Evolutionary conservation across 2,329 filamentous ascomycete species (phyloP).

Genomic region (Aspergillus fischeri): DNA sequence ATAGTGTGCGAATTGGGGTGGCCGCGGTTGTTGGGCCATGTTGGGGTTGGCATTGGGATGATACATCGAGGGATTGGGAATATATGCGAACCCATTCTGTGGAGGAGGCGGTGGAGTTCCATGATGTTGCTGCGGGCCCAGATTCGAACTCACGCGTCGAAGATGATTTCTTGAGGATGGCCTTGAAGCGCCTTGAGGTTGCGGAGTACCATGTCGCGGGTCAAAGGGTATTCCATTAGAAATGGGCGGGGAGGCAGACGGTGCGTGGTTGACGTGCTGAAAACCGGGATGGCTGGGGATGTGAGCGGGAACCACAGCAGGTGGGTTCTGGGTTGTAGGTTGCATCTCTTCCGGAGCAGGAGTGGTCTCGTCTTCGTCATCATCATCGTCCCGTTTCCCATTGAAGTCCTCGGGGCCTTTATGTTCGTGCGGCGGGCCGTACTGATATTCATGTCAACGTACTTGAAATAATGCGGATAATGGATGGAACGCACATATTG

Average conservation of each 20-base stretch:
- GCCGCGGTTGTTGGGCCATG: constrained; percentile 45
- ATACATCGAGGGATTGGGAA: constrained; percentile 82
- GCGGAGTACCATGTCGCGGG: constrained; percentile 73
- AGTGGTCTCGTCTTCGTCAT: constrained; percentile 73
- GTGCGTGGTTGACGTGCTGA: constrained; percentile 77
- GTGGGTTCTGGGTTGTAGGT: constrained; percentile 44
- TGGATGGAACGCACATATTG: constrained; percentile 68
- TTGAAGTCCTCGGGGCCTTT: constrained; percentile 93
- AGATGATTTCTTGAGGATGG: constrained; percentile 77
- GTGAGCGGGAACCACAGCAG: constrained; percentile 65
- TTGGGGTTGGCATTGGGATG: constrained; percentile 56
- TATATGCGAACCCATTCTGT: constrained; percentile 73
- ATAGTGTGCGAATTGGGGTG: constrained; percentile 40
- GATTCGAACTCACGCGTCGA: constrained; percentile 68
- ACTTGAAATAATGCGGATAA: constrained; percentile 2
- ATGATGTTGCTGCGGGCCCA: constrained; percentile 62
- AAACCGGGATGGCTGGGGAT: constrained; percentile 66
- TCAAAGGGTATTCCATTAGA: constrained; percentile 69
- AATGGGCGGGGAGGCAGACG: constrained; percentile 85
- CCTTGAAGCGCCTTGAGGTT: constrained; percentile 70
- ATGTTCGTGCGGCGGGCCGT: constrained; percentile 89
- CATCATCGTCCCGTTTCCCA: constrained; percentile 68
- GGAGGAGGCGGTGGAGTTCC: constrained; percentile 54
- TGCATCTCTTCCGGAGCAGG: constrained; percentile 65
- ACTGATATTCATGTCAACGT: constrained; percentile 51